Conservation (phyloP, 2,329 filamentous ascomycete genomes). For the Neofusicoccum ribis region DNA sequence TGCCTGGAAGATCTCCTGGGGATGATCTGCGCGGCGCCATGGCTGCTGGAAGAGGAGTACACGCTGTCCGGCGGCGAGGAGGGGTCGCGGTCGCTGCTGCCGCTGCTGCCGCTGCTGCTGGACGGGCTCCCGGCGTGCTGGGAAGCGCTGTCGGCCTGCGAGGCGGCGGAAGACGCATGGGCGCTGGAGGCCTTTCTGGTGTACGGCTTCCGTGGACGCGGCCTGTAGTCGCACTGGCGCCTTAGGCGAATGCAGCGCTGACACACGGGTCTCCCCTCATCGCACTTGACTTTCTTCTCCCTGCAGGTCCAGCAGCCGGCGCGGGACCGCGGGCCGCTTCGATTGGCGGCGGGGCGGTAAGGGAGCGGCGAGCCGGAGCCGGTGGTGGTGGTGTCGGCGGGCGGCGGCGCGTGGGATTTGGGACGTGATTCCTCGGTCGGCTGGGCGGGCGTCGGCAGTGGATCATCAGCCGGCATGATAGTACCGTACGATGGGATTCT, state of each 20-base stretch:
- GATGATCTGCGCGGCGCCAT: constrained; percentile 5
- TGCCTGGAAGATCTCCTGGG: background rate
- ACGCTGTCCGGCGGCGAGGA: background rate
- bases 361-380: background rate
- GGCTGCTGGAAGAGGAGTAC: background rate
- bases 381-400: background rate
- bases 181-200: constrained; percentile 3
- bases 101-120: constrained; percentile 11
- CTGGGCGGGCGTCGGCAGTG: background rate
- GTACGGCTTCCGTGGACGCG: constrained; percentile 8
- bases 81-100: background rate
- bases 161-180: background rate
- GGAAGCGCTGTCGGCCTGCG: background rate
- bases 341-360: constrained; percentile 13
- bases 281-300: constrained; percentile 15
- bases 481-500: background rate
- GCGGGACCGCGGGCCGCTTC: constrained; percentile 6
- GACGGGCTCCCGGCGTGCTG: background rate
- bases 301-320: constrained; percentile 14
- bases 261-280: constrained; percentile 27
- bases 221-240: constrained; percentile 31
- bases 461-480: constrained; percentile 4
- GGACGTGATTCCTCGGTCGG: background rate
- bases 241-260: constrained; percentile 38
- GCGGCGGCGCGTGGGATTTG: background rate